Evolutionary conservation across 78 protist genomes (phyloP).

Genomic region (Dictyostelium purpureum): DNA sequence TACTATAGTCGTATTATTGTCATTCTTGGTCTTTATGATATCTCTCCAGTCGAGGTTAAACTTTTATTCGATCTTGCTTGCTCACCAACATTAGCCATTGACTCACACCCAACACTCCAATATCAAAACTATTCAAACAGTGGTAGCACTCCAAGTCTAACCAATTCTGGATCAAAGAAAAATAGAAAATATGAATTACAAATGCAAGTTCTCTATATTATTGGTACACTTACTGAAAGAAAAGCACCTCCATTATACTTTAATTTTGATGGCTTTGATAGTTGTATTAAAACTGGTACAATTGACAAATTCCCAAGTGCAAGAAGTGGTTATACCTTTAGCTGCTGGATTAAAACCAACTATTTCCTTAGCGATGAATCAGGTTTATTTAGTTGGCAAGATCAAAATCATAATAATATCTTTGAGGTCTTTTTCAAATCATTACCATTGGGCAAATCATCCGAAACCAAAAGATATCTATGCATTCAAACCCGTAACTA

Average conservation of each 20-base stretch:
- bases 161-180: background rate
- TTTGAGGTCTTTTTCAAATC: constrained; percentile 73
- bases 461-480: constrained; percentile 42
- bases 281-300: constrained; percentile 19
- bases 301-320: constrained; percentile 60
- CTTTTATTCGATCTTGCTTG: constrained; percentile 62
- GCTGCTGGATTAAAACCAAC: constrained; percentile 58
- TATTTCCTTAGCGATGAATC: constrained; percentile 61
- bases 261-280: constrained; percentile 70
- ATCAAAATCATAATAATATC: constrained; percentile 11
- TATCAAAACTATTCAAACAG: background rate
- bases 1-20: constrained; percentile 61
- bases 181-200: constrained; percentile 57
- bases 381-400: constrained; percentile 76
- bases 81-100: constrained; percentile 73
- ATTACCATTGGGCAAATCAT: constrained; percentile 36
- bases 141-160: background rate
- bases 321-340: constrained; percentile 63
- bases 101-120: constrained; percentile 66
- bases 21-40: constrained; percentile 71
- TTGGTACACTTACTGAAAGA: constrained; percentile 67
- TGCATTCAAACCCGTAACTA: constrained; percentile 69
- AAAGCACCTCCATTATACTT: constrained; percentile 74
- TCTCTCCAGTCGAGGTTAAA: constrained; percentile 53
- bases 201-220: constrained; percentile 74